These are phyloP conservation scores for Termitomyces sp. DNA, from an alignment of 768 basidiomycete species.

Conservation along the genomic window DNA sequence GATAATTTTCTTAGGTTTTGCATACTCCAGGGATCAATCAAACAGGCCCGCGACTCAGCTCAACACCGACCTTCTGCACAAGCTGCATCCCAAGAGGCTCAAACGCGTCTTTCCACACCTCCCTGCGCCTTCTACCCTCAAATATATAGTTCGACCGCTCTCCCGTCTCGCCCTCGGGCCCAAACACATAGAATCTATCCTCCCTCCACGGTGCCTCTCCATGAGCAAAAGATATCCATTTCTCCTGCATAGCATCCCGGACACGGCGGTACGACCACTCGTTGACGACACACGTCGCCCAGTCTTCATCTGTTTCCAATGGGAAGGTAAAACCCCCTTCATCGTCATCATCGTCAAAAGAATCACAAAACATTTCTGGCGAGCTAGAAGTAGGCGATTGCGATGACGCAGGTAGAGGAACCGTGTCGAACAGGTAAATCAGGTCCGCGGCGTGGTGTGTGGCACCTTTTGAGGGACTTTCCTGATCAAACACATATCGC, in stretches of 20 bases:
- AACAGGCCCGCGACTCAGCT: constrained; percentile 65
- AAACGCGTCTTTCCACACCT: constrained; percentile 60
- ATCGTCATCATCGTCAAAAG: constrained; percentile 30
- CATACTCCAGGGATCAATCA: background rate
- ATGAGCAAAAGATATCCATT: constrained; percentile 73
- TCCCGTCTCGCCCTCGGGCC: constrained; percentile 78
- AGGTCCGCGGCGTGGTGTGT: constrained; percentile 72
- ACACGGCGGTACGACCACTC: constrained; percentile 64
- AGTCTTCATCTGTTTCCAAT: constrained; percentile 29
- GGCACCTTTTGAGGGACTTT: constrained; percentile 56
- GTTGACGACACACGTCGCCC: constrained; percentile 57
- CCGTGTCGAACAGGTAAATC: constrained; percentile 75
- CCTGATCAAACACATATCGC: constrained; percentile 83
- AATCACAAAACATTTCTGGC: constrained; percentile 26
- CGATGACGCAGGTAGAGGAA: constrained; percentile 44
- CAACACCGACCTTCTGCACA: constrained; percentile 69
- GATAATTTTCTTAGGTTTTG: background rate
- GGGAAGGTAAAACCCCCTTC: constrained; percentile 27
- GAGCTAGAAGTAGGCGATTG: constrained; percentile 12
- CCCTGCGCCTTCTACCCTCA: constrained; percentile 53
- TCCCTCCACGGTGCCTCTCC: constrained; percentile 70
- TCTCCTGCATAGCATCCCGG: constrained; percentile 64
- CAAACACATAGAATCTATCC: constrained; percentile 72
- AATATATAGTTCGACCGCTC: constrained; percentile 65
- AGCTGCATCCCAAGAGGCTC: constrained; percentile 63